phyloP scores from a whole-genome alignment of 148 eudicot genomes.

The Vaccinium corymbosum region DNA sequence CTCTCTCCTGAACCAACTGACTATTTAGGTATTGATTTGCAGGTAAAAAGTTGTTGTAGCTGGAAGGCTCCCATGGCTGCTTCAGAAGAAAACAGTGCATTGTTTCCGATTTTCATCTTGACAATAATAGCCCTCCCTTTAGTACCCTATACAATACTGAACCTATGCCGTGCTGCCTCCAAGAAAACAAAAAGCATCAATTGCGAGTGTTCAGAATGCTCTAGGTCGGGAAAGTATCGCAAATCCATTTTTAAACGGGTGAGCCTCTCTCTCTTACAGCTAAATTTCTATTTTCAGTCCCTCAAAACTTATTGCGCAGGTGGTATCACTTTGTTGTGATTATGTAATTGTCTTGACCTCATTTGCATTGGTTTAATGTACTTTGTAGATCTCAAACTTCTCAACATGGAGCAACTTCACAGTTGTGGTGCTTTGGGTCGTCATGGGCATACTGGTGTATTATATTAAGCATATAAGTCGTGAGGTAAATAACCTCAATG shows the following conservation, averaged over 20 bases:
- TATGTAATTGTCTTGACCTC: not conserved
- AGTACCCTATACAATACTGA: constrained; percentile 83
- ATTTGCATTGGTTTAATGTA: not conserved
- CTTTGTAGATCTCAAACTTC: constrained; percentile 65
- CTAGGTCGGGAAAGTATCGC: constrained; percentile 79
- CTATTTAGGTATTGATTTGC: not conserved
- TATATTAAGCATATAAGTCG: constrained; percentile 71
- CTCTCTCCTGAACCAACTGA: not conserved
- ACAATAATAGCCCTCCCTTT: constrained; percentile 85
- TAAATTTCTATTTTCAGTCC: not conserved
- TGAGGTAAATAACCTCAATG: constrained; percentile 48
- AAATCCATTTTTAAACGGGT: constrained; percentile 72
- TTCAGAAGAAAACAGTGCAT: constrained; percentile 78
- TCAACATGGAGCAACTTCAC: constrained; percentile 80
- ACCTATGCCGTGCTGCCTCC: constrained; percentile 64
- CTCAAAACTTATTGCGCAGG: not conserved
- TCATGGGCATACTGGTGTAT: constrained; percentile 67
- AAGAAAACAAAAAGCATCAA: constrained; percentile 67
- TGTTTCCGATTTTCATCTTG: constrained; percentile 88
- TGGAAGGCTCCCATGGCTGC: constrained; percentile 55
- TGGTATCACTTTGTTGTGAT: not conserved
- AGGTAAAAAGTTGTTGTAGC: constrained; percentile 27
- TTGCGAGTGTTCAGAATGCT: constrained; percentile 77
- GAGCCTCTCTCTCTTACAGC: constrained; percentile 18
- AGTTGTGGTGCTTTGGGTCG: constrained; percentile 79